Evolutionary conservation across 352 stramenopile species (phyloP).

Genomic region (Phytophthora tubulina): DNA sequence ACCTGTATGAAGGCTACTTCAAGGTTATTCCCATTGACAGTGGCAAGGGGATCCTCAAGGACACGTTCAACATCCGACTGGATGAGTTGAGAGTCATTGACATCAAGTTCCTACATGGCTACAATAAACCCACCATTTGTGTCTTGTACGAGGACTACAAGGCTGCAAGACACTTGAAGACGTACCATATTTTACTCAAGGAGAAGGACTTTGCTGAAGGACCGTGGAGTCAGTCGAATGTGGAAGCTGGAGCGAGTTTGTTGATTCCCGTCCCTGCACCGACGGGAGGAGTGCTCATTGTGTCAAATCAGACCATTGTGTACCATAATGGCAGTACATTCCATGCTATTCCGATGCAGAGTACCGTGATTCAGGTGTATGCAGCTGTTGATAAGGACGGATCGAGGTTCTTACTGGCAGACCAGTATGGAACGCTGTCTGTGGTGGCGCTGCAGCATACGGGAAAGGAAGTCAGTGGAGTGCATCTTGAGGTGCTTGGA

Average conservation of each 20-base stretch:
- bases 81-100: conserved; percentile 94
- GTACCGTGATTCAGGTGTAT: conserved; percentile 92
- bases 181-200: conserved; percentile 91
- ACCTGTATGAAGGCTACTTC: conserved; percentile 93
- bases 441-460: conserved; percentile 89
- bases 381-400: conserved; percentile 89
- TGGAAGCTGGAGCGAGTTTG: conserved; percentile 88
- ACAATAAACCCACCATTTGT: conserved; percentile 90
- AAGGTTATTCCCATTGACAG: conserved; percentile 92
- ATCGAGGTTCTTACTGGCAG: conserved; percentile 89
- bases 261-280: conserved; percentile 90
- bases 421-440: conserved; percentile 91
- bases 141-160: conserved; percentile 94
- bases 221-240: conserved; percentile 91
- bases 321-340: conserved; percentile 92
- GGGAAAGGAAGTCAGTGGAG: conserved; percentile 71
- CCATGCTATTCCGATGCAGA: conserved; percentile 93
- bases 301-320: conserved; percentile 93
- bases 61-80: conserved; percentile 94
- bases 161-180: conserved; percentile 91
- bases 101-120: conserved; percentile 94
- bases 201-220: conserved; percentile 92
- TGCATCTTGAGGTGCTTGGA: conserved; percentile 96
- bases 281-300: conserved; percentile 89
- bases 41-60: conserved; percentile 77